These are phyloP conservation scores for Isabelozyma heimii DNA, from an alignment of 805 yeast genomes.

Conservation along the genomic window DNA sequence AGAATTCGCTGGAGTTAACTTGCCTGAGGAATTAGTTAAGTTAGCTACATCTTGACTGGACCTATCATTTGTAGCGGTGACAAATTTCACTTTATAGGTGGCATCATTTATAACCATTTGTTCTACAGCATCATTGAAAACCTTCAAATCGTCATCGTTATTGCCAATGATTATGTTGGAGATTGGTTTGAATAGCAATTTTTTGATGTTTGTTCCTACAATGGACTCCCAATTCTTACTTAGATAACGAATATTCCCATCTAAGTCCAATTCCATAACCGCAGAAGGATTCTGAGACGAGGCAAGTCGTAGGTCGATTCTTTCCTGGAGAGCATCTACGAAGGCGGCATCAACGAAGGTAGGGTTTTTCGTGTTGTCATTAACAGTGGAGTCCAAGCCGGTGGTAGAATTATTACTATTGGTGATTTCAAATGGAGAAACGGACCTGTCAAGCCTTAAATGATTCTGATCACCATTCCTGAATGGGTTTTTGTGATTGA, in stretches of 20 bases:
- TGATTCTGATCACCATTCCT: not conserved
- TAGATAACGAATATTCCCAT: slow-evolving; percentile 72
- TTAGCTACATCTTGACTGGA: not conserved
- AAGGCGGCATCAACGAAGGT: slow-evolving; percentile 5
- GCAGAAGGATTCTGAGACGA: slow-evolving; percentile 70
- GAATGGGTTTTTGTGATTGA: not conserved
- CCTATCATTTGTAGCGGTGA: slow-evolving; percentile 45
- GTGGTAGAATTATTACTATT: not conserved
- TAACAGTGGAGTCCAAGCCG: not conserved
- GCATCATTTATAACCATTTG: slow-evolving; percentile 72
- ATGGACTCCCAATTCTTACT: slow-evolving; percentile 76
- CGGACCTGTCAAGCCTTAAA: slow-evolving; percentile 23
- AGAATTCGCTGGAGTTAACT: slow-evolving; percentile 25
- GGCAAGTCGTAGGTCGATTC: slow-evolving; percentile 57
- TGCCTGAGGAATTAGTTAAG: slow-evolving; percentile 11
- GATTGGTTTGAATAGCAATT: slow-evolving; percentile 57
- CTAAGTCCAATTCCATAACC: slow-evolving; percentile 80
- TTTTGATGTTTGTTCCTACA: slow-evolving; percentile 62
- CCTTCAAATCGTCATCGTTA: slow-evolving; percentile 56
- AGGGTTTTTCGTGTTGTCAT: slow-evolving; percentile 1
- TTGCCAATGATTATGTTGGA: slow-evolving; percentile 64
- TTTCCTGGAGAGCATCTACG: slow-evolving; percentile 33
- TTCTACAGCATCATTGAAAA: slow-evolving; percentile 67
- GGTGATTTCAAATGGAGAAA: slow-evolving; percentile 30
- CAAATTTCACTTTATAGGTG: slow-evolving; percentile 74